A percentile compares a stretch with the other conserved stretches of the same genome.
Evolutionary conservation across 345 rosid genomes (phyloP).

Genomic region (Populus euphratica): DNA sequence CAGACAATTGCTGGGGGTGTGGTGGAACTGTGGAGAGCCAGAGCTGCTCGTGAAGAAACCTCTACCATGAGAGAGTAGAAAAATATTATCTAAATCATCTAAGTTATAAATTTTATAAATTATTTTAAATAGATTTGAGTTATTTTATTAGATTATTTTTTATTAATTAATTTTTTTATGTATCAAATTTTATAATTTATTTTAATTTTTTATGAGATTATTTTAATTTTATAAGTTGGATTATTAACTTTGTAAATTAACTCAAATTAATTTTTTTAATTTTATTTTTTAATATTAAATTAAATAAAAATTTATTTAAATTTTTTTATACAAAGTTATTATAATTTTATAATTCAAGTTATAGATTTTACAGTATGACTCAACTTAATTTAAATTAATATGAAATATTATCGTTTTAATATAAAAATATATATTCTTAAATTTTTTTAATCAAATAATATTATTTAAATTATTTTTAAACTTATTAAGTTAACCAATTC

Average conservation of each 20-base stretch:
- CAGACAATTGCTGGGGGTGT: background rate
- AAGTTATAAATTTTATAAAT: fast-evolving
- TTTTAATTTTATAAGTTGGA: fast-evolving
- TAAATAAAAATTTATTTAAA: no score
- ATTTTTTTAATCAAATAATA: no score
- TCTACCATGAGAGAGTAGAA: background rate
- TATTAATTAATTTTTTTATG: fast-evolving
- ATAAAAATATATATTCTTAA: no score
- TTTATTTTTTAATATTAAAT: no score
- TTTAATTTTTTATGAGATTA: no score
- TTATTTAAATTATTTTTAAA: no score
- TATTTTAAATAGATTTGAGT: fast-evolving
- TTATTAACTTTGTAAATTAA: fast-evolving
- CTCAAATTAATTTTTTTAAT: no score
- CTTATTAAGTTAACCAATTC: fast-evolving
- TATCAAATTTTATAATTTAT: no score
- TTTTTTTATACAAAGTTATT: no score
- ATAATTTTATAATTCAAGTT: fast-evolving
- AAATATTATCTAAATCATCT: background rate
- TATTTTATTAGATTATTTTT: no score
- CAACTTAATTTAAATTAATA: fast-evolving
- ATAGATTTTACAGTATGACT: fast-evolving
- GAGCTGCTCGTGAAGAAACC: background rate
- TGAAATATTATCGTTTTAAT: no score
- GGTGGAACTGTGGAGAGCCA: background rate